Percentiles rank a stretch among this genome's conserved stretches.
phyloP scores from a whole-genome alignment of 371 early-diverging fungal species.

The Apophysomyces variabilis region DNA sequence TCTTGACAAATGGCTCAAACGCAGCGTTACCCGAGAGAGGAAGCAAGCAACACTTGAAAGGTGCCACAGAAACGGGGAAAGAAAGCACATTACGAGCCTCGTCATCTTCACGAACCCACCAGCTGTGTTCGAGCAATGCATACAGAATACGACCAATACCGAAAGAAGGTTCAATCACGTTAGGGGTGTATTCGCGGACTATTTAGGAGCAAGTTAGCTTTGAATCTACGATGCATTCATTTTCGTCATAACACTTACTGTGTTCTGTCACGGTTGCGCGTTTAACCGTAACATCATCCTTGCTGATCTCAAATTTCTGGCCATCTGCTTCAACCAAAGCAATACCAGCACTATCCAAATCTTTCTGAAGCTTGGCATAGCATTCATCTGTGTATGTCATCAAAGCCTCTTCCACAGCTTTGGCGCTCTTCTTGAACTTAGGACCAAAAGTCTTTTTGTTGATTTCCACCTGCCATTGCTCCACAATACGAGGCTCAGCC shows the following conservation, averaged over 20 bases:
- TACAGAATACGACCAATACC: conserved; percentile 99
- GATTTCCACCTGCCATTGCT: conserved; percentile 82
- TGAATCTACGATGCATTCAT: too few species aligned
- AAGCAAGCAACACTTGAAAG: conserved; percentile 93
- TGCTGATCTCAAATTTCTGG: conserved; percentile 69
- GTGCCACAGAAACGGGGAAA: conserved; percentile 93
- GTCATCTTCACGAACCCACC: conserved; percentile 90
- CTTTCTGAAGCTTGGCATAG: conserved; percentile 63
- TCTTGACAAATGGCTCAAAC: conserved; percentile 75
- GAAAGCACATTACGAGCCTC: conserved; percentile 90
- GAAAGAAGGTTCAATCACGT: conserved; percentile 99
- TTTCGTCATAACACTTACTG: conserved; percentile 49
- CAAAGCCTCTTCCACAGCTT: conserved; percentile 84
- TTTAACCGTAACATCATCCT: conserved; percentile 75
- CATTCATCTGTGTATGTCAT: conserved; percentile 64
- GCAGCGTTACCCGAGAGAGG: conserved; percentile 83
- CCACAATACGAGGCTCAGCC: conserved; percentile 81
- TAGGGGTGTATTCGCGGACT: conserved; percentile 97
- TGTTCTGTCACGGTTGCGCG: conserved; percentile 79
- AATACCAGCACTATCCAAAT: conserved; percentile 57
- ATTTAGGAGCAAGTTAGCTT: background rate
- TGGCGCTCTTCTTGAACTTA: conserved; percentile 90
- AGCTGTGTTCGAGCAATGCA: conserved; percentile 96
- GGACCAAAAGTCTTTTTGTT: conserved; percentile 96
- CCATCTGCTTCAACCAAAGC: conserved; percentile 70